Base-by-base conservation (phyloP, 352 stramenopile genomes). In the Peronosclerospora sorghi region DNA sequence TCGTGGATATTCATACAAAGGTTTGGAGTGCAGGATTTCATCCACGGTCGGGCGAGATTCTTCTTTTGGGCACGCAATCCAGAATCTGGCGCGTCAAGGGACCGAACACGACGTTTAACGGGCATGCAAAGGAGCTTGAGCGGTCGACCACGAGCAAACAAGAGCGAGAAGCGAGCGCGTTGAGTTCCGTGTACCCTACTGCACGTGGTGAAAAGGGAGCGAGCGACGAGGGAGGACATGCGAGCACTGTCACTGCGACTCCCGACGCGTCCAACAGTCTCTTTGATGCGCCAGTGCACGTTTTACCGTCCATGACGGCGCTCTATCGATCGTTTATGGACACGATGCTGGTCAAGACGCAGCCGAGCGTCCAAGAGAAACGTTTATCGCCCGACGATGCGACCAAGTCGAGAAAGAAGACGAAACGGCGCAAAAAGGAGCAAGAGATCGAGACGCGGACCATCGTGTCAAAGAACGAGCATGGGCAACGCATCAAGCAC, bases 311-410 rank as follows among this genome's bases (percentile, higher is more conserved):
- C 10, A 86, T 92, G 67, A 82, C 76, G 32, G 67, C 73, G 21
- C 54, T 93, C 28, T 93, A 90, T 57, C 59, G 73, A 2, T 84
- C 74, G 32, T 93, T 89, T 48, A 86, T 93, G 77, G 80, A 93
- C 50, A 82, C 75, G 51, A 87, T 93, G 71, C 60, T 93, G 37
- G 59, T 68, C 5, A 88, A 89, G 48, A 56, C 74, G 3, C 62
- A 73, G 28, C 54, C 62, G 19, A 42, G 35, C 15, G 39, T 32
- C 1, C 23, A 58, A 4, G 35, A 35, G 10, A 43, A 64, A 15
- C 43, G 64, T 40, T 24, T 53, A 17, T 32, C 30, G 8, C 54
- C 41, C 29, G 43, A 48, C 28, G 28, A 17, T 9, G 21, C 3
- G 21, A 26, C 21, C 3, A 26, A 3, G 21, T 26, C 21, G 48